A percentile compares a stretch with the other conserved stretches of the same genome.
Conservation (phyloP, 345 rosid species). For the Combretum micranthum region DNA sequence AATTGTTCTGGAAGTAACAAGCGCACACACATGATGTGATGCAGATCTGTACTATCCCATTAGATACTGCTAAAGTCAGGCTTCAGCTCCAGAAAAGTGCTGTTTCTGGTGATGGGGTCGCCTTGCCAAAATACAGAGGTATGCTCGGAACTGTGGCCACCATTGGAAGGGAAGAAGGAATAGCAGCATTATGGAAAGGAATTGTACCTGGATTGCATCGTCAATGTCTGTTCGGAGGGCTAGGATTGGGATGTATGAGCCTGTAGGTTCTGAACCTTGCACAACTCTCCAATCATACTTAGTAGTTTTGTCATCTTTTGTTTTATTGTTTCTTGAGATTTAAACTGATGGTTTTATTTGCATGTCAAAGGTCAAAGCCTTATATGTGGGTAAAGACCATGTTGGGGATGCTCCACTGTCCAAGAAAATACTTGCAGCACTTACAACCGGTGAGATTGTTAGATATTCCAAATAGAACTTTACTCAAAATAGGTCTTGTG, state of each 20-base stretch:
- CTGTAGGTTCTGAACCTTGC: constrained; percentile 46
- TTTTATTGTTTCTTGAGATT: constrained; percentile 6
- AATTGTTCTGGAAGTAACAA: too few species aligned
- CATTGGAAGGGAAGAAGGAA: constrained; percentile 92
- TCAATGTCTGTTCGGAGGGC: constrained; percentile 89
- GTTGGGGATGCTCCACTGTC: constrained; percentile 92
- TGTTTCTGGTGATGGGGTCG: constrained; percentile 43
- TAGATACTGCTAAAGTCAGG: constrained; percentile 98
- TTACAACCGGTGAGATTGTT: constrained; percentile 79
- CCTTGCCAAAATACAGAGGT: constrained; percentile 77
- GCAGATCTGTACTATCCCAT: constrained; percentile 90
- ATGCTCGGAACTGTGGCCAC: constrained; percentile 88
- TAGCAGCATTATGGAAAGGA: constrained; percentile 91
- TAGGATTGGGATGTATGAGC: constrained; percentile 94
- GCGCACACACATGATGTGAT: constrained; percentile 4
- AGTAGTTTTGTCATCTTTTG: background rate
- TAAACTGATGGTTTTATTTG: background rate
- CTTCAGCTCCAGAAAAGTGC: constrained; percentile 93
- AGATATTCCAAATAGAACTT: background rate
- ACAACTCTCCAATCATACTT: background rate
- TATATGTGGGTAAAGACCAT: constrained; percentile 74
- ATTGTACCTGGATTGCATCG: constrained; percentile 93
- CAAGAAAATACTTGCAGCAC: constrained; percentile 95
- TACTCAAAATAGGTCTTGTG: background rate
- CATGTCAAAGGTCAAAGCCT: constrained; percentile 55